phyloP scores from a whole-genome alignment of 2,329 filamentous ascomycete genomes.

The Chaetothyriales sp. region DNA sequence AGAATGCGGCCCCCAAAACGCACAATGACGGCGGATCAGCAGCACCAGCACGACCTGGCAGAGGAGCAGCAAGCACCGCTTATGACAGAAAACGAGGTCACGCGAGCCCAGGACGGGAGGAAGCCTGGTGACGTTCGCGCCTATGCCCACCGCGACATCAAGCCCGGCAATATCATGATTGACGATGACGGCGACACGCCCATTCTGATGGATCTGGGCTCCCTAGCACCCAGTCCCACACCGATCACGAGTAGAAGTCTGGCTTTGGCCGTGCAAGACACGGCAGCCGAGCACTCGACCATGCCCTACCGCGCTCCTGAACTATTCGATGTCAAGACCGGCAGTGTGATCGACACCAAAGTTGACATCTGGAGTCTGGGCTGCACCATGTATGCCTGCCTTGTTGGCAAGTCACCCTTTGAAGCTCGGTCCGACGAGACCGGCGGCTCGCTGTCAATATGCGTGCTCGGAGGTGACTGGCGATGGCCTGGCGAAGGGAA shows the following conservation, averaged over 20 bases:
- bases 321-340: slow-evolving; percentile 94
- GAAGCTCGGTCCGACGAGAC: slow-evolving; percentile 94
- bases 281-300: slow-evolving; percentile 87
- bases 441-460: slow-evolving; percentile 81
- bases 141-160: slow-evolving; percentile 93
- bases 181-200: slow-evolving; percentile 75
- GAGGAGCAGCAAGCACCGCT: slow-evolving; percentile 66
- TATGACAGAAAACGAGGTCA: slow-evolving; percentile 55
- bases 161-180: slow-evolving; percentile 99
- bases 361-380: slow-evolving; percentile 97
- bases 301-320: slow-evolving; percentile 98
- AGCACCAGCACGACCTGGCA: slow-evolving; percentile 52
- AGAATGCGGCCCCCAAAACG: slow-evolving; percentile 28
- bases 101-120: slow-evolving; percentile 52
- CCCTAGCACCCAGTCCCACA: slow-evolving; percentile 72
- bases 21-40: slow-evolving; percentile 27
- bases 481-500: slow-evolving; percentile 80
- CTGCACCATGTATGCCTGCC: slow-evolving; percentile 92
- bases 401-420: slow-evolving; percentile 93
- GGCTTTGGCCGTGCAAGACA: slow-evolving; percentile 85
- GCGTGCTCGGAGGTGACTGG: slow-evolving; percentile 89
- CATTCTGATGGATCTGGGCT: slow-evolving; percentile 95
- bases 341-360: slow-evolving; percentile 81
- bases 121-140: slow-evolving; percentile 57
- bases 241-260: slow-evolving; percentile 80